Evolutionary conservation across 768 basidiomycete species (phyloP).

Genomic region (Sarcomyxa edulis): DNA sequence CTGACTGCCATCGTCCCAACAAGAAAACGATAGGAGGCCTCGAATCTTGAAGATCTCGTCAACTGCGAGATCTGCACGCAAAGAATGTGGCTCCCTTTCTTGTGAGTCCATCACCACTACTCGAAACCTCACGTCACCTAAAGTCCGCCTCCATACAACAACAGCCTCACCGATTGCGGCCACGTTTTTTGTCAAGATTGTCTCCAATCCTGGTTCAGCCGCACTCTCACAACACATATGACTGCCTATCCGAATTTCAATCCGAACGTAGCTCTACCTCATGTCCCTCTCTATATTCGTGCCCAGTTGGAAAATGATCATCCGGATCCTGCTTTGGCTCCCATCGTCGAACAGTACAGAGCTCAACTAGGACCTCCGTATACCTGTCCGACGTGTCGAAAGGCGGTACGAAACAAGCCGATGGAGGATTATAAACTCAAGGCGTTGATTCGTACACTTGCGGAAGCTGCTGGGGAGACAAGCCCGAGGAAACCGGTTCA

Average conservation of each 20-base stretch:
- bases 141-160: not conserved
- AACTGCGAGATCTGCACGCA: constrained; percentile 62
- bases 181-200: constrained; percentile 67
- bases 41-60: constrained; percentile 45
- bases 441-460: constrained; percentile 45
- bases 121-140: not conserved
- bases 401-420: constrained; percentile 41
- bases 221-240: constrained; percentile 45
- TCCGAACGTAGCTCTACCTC: constrained; percentile 18
- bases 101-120: constrained; percentile 33
- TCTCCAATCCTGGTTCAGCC: constrained; percentile 49
- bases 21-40: constrained; percentile 27
- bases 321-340: not conserved
- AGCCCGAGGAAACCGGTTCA: constrained; percentile 32
- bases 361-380: constrained; percentile 41
- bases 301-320: not conserved
- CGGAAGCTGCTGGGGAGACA: constrained; percentile 40
- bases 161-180: constrained; percentile 60
- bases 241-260: constrained; percentile 40
- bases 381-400: constrained; percentile 66
- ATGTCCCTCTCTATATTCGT: constrained; percentile 12
- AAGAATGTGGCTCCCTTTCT: constrained; percentile 63
- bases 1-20: not conserved
- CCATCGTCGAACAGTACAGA: not conserved
- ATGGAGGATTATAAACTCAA: constrained; percentile 62